A percentile compares a stretch with the other conserved stretches of the same genome.
Evolutionary conservation across 371 early-diverging fungal genomes (phyloP).

Genomic region (Massospora cicadina): DNA sequence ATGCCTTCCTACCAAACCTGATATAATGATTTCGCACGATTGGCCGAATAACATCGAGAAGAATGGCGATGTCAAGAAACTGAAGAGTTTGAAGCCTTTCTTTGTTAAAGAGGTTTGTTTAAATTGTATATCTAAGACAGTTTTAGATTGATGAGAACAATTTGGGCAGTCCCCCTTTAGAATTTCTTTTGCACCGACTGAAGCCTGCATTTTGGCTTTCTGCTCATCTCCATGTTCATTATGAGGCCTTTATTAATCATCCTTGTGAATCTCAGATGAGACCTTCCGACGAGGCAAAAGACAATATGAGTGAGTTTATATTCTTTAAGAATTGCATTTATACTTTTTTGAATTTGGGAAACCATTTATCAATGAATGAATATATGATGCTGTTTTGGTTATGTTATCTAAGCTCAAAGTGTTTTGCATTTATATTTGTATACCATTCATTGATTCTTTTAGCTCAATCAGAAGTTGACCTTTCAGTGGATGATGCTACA

Average conservation of each 20-base stretch:
- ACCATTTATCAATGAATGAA: no score
- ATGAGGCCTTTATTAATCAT: constrained; percentile 47
- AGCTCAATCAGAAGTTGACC: no score
- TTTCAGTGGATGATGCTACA: no score
- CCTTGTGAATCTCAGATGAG: no score
- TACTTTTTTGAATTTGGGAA: no score
- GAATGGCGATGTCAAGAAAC: constrained; percentile 43
- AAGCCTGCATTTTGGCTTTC: constrained; percentile 83
- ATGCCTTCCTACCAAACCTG: constrained; percentile 42
- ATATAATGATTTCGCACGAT: constrained; percentile 88
- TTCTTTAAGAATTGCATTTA: no score
- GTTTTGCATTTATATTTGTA: no score
- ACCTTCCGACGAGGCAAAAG: no score
- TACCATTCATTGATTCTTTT: no score
- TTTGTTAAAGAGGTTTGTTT: constrained; percentile 47
- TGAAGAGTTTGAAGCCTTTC: constrained; percentile 46
- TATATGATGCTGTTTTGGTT: no score
- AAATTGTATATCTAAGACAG: background rate
- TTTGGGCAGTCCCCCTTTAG: constrained; percentile 56
- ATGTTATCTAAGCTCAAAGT: no score
- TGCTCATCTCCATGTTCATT: constrained; percentile 86
- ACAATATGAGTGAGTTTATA: no score
- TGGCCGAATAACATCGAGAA: constrained; percentile 82
- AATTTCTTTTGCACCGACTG: constrained; percentile 42
- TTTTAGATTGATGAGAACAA: constrained; percentile 35